Conservation (phyloP, 148 eudicot species). For the Simmondsia chinensis region DNA sequence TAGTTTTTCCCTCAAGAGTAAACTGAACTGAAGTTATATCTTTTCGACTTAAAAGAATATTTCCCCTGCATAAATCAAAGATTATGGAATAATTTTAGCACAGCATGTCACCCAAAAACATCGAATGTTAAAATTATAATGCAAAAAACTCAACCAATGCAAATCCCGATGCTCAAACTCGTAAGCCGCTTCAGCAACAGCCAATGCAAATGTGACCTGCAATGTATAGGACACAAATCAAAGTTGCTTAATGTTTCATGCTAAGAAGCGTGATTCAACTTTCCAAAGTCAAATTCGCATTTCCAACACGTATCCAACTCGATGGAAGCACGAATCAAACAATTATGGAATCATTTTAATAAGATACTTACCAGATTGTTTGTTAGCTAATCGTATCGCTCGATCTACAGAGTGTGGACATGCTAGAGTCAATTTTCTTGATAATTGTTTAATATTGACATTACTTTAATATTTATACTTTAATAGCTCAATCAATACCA, state of each 20-base stretch:
- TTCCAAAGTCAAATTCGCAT: too few relatives aligned
- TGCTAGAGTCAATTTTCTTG: too few relatives aligned
- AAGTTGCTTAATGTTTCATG: too few relatives aligned
- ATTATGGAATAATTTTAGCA: constrained; percentile 2
- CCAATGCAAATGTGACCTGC: constrained; percentile 81
- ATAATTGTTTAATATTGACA: too few relatives aligned
- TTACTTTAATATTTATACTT: too few relatives aligned
- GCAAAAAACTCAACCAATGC: constrained; percentile 55
- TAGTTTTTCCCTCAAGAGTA: constrained; percentile 55
- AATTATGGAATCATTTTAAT: too few relatives aligned
- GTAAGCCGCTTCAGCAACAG: constrained; percentile 91
- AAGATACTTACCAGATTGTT: too few relatives aligned
- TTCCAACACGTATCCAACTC: too few relatives aligned
- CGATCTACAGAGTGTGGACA: too few relatives aligned
- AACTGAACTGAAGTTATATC: constrained; percentile 38
- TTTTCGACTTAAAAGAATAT: constrained; percentile 70
- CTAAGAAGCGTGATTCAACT: too few relatives aligned
- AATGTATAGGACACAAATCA: constrained; percentile 10
- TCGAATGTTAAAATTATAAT: background rate
- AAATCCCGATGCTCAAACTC: constrained; percentile 96
- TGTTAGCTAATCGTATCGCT: too few relatives aligned
- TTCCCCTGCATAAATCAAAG: constrained; percentile 49
- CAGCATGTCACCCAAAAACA: background rate
- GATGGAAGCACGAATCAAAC: too few relatives aligned
- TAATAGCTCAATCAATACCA: background rate